These are phyloP conservation scores for Austroboletus eburneus DNA, from an alignment of 768 basidiomycete species.

Conservation along the genomic window DNA sequence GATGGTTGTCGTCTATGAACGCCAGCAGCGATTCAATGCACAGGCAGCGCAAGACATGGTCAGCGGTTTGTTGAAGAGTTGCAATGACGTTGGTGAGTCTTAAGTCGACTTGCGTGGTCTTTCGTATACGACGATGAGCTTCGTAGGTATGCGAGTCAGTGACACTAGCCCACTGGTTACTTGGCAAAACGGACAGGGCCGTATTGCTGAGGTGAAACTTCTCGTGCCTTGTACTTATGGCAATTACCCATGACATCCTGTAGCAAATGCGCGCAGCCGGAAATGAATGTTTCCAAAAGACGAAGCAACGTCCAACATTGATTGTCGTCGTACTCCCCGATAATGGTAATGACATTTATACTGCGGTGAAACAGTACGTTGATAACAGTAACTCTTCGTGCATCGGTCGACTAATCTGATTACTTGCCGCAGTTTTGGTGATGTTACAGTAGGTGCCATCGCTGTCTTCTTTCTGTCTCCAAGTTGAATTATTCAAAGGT, in stretches of 20 bases:
- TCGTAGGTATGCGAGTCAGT: conserved; percentile 54
- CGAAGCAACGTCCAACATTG: conserved; percentile 45
- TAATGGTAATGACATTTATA: conserved; percentile 71
- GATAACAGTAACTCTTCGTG: background rate
- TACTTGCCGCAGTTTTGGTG: conserved; percentile 59
- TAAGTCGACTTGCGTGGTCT: background rate
- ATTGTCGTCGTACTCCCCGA: conserved; percentile 71
- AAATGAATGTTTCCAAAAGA: conserved; percentile 38
- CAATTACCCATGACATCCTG: background rate
- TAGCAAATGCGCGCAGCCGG: conserved; percentile 54
- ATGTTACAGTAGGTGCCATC: conserved; percentile 43
- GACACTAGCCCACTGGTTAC: conserved; percentile 42
- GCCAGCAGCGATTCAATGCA: conserved; percentile 50
- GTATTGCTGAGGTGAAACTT: conserved; percentile 41
- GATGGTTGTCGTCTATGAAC: conserved; percentile 67
- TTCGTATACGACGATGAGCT: background rate
- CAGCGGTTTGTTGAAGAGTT: conserved; percentile 44
- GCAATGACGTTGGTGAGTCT: conserved; percentile 56
- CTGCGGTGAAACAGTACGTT: conserved; percentile 72
- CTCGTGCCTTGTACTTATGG: background rate
- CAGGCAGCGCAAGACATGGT: conserved; percentile 52
- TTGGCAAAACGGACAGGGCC: conserved; percentile 57
- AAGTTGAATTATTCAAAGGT: conserved; percentile 34
- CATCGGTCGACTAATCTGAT: conserved; percentile 4
- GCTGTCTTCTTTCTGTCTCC: background rate